Evolutionary conservation across 495 filamentous ascomycete species (phyloP), one percentile per base, ranked within the genome.

Genomic region (Tuber borchii): DNA sequence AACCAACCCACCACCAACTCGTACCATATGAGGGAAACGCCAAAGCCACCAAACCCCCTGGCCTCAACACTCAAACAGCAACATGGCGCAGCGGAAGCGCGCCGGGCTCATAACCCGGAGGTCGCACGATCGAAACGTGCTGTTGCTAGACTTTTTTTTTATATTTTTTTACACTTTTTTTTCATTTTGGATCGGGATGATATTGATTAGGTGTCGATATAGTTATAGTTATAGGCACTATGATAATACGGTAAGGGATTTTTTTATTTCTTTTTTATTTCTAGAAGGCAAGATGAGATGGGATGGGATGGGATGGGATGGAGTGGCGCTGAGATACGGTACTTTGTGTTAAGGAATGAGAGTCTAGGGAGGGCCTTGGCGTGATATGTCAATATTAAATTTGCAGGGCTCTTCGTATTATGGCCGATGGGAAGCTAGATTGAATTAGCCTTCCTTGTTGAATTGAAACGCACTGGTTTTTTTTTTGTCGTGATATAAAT

Each of bases 81-180:
- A 81, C 81, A 79, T 86, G 83, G 84, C 84, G 84, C 85, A 86
- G 84, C 73, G 84, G 85, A 85, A 86, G 85, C 82, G 82, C 83
- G 84, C 84, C 83, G 85, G 84, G 84, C 84, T 86, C 85, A 84
- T 86, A 86, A 86, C 84, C 83, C 85, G 84, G 84, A 86, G 85
- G 85, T 80, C 84, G 79, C 84, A 79, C 75, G 84, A 85, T 86
- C 84, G 85, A 85, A 86, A 86, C 84, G 79, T 83, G 84, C 81
- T 79, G 79, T 82, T 85, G 83, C 84, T 85, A 80, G 45, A 19
- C 65, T 43, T 73, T 75, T 74, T 75, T 79, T 75, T 80, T 83
- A 75, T 69, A 68, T 51, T 51, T 14, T n/a, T 61, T 61, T 61
- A 14, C 31, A 12, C 31, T 31, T 16, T n/a, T 31, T 61, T 61